Evolutionary conservation across 1,139 yeast genomes (phyloP), one percentile per base, ranked within the genome.

Genomic region (Zygosaccharomyces pseudobailii): DNA sequence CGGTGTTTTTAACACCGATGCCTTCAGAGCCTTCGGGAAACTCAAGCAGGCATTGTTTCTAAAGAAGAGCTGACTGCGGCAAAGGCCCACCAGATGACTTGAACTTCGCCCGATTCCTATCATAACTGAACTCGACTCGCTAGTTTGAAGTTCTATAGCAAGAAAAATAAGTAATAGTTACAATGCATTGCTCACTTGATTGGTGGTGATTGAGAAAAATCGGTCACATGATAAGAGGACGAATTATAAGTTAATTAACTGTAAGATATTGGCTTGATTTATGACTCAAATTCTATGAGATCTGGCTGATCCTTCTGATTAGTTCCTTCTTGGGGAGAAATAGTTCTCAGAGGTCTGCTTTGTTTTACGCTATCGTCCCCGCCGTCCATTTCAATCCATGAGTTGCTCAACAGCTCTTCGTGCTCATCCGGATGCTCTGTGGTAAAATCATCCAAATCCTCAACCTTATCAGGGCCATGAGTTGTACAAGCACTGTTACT

Each of bases 31-130:
- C 37, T 37, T 49, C 30, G 48, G 56, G 6, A 48, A 20, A 31
- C 3, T 27, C n/a, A 17, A 27, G 33, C 22, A 9, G 32, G 52
- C 45, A 9, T 52, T 51, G 44, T 56, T 56, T 48, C 55, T 54
- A 32, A 50, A 28, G 41, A 55, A 56, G 40, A 56, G 55, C 22
- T 46, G 54, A 36, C 46, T 54, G 6, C 58, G 56, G 23, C 49
- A 46, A 23, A 42, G 24, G n/a, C 49, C 27, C 3, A n/a, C 33
- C 17, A 40, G 48, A 56, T 5, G 43, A 3, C 41, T 32, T 20
- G 45, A 36, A 20, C 30, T 34, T 21, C 34, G 45, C n/a, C 45
- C 31, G 34, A 30, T 22, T 27, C 36, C 45, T 21, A 49, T 24
- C 53, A 47, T 49, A n/a, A 23, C 40, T 20, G 20, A 27, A 38